Conservation (phyloP, 2,329 filamentous ascomycete genomes). For the Beauveria caledonica region DNA sequence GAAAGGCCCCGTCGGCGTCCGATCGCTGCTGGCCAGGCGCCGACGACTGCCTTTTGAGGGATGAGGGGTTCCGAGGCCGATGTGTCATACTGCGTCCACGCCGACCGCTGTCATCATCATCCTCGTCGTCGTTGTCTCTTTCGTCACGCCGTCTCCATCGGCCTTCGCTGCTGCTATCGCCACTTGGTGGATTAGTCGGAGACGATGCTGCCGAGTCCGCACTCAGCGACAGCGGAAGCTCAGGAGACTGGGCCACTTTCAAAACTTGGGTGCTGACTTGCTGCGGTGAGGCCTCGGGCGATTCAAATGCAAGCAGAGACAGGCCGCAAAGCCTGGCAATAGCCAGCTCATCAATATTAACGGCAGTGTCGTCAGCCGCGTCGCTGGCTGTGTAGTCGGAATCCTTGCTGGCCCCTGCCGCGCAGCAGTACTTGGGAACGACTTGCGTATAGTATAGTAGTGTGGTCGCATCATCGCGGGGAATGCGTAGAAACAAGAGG, state of each 20-base stretch:
- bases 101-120: neutral
- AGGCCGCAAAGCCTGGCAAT: neutral
- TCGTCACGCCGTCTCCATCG: neutral
- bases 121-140: neutral
- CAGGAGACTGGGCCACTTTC: neutral
- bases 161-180: neutral
- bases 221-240: neutral
- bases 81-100: neutral
- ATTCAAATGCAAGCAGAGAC: neutral
- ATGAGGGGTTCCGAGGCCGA: neutral
- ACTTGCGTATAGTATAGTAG: neutral
- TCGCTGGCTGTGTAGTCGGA: neutral
- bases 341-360: neutral
- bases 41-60: neutral
- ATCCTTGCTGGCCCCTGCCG: neutral
- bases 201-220: neutral
- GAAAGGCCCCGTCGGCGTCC: neutral
- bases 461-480: neutral
- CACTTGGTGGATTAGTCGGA: neutral
- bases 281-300: neutral
- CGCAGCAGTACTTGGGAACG: neutral
- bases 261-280: neutral
- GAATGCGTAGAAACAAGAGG: neutral
- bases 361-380: neutral
- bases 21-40: neutral